Evolutionary conservation across 768 basidiomycete genomes (phyloP).

Genomic region (Leccinum olivaceopallidum): DNA sequence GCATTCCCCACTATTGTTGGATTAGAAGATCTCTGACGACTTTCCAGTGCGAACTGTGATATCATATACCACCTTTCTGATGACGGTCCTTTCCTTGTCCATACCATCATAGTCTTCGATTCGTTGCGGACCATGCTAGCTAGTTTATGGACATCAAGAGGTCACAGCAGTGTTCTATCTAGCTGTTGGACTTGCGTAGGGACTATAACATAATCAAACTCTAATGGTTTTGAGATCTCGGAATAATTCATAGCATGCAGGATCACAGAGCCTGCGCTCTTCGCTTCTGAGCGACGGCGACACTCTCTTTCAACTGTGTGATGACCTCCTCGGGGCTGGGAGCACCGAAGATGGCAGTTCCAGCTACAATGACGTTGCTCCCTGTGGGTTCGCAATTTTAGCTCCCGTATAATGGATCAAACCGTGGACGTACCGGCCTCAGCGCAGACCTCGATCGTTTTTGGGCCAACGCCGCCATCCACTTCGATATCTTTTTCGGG

Average conservation of each 20-base stretch:
- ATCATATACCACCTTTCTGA: conserved; percentile 33
- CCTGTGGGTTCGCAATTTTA: conserved; percentile 46
- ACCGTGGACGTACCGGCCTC: conserved; percentile 63
- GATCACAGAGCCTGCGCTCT: conserved; percentile 20
- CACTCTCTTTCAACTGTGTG: conserved; percentile 61
- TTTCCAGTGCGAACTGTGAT: conserved; percentile 28
- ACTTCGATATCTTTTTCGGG: conserved; percentile 97
- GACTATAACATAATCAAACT: conserved; percentile 27
- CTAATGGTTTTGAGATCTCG: conserved; percentile 24
- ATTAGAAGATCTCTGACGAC: conserved; percentile 28
- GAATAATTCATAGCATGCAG: background rate
- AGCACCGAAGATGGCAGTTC: conserved; percentile 91
- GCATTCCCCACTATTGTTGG: conserved; percentile 32
- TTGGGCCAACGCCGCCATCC: conserved; percentile 95
- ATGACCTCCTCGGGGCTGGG: conserved; percentile 81
- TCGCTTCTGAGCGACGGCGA: conserved; percentile 66
- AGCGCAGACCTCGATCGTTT: conserved; percentile 85
- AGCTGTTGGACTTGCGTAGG: conserved; percentile 20
- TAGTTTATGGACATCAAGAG: conserved; percentile 13
- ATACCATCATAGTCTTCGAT: conserved; percentile 23
- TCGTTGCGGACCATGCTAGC: conserved; percentile 20
- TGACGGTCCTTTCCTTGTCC: conserved; percentile 26
- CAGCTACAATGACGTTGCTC: conserved; percentile 97
- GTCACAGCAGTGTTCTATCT: conserved; percentile 14
- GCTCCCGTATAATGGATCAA: background rate